Conservation (phyloP, 164 flowering plant species). For the Vitis riparia region DNA sequence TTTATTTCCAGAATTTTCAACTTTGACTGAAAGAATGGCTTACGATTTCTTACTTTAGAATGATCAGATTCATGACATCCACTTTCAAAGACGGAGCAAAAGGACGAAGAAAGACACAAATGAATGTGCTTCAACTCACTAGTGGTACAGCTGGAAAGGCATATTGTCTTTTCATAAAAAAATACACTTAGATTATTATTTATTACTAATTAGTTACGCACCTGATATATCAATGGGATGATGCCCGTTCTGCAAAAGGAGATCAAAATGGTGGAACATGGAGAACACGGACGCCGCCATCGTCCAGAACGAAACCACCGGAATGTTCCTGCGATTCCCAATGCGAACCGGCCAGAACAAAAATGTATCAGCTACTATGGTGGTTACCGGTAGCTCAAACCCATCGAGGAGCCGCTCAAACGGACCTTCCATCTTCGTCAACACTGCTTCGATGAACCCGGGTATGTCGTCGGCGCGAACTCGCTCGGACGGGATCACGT, state of each 20-base stretch:
- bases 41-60: no score
- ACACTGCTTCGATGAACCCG: constrained; percentile 54
- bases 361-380: constrained; percentile 47
- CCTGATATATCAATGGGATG: constrained; percentile 38
- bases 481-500: constrained; percentile 73
- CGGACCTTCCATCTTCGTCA: constrained; percentile 55
- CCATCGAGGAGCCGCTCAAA: constrained; percentile 51
- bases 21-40: no score
- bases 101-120: no score
- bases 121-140: no score
- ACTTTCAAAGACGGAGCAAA: no score
- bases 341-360: constrained; percentile 47
- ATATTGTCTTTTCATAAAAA: no score
- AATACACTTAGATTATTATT: no score
- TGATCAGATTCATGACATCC: no score
- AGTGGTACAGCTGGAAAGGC: no score
- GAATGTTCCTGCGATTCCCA: constrained; percentile 47
- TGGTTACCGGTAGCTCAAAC: constrained; percentile 30
- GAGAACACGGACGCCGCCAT: constrained; percentile 52
- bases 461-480: constrained; percentile 42
- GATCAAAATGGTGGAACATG: constrained; percentile 34
- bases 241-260: constrained; percentile 33
- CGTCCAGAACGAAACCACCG: constrained; percentile 53
- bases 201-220: constrained; percentile 5
- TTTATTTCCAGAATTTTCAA: no score